Percentiles rank a stretch among this genome's conserved stretches.
Evolutionary conservation across 371 early-diverging fungal species (phyloP).

Genomic region (Rhizopus microsporus): DNA sequence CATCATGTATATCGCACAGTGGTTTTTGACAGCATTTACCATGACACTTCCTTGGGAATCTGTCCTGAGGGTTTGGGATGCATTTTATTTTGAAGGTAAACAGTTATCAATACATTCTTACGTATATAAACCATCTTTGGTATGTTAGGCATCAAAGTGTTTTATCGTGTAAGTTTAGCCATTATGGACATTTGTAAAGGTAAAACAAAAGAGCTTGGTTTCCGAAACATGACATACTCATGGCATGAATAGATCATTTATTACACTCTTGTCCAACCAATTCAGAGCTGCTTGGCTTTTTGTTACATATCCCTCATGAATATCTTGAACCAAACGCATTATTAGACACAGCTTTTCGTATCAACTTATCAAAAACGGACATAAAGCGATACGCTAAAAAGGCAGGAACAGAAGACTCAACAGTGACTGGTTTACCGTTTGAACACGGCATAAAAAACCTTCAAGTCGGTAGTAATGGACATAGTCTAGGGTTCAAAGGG

Average conservation of each 20-base stretch:
- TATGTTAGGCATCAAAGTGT: conserved; percentile 69
- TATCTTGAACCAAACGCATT: conserved; percentile 68
- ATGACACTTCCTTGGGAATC: conserved; percentile 90
- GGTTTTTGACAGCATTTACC: conserved; percentile 94
- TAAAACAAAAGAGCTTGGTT: conserved; percentile 17
- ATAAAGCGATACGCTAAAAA: conserved; percentile 49
- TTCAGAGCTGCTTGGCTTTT: conserved; percentile 71
- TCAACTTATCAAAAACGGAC: conserved; percentile 60
- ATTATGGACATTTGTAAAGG: conserved; percentile 71
- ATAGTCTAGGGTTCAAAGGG: conserved; percentile 19
- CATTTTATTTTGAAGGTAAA: conserved; percentile 81
- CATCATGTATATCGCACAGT: conserved; percentile 89
- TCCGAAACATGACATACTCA: neutral
- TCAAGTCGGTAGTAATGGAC: conserved; percentile 29
- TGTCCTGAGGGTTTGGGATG: conserved; percentile 92
- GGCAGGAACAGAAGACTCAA: conserved; percentile 37
- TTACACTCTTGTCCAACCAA: conserved; percentile 75
- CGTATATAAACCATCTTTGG: neutral
- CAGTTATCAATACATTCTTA: neutral
- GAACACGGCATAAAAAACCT: conserved; percentile 50
- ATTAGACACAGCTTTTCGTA: conserved; percentile 68
- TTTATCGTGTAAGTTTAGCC: conserved; percentile 84
- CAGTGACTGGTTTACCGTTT: conserved; percentile 40
- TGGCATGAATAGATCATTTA: conserved; percentile 48
- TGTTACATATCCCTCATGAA: conserved; percentile 83